These are phyloP conservation scores for Scortechinia acanthostroma DNA, from an alignment of 2,329 filamentous ascomycete genomes.

Conservation along the genomic window DNA sequence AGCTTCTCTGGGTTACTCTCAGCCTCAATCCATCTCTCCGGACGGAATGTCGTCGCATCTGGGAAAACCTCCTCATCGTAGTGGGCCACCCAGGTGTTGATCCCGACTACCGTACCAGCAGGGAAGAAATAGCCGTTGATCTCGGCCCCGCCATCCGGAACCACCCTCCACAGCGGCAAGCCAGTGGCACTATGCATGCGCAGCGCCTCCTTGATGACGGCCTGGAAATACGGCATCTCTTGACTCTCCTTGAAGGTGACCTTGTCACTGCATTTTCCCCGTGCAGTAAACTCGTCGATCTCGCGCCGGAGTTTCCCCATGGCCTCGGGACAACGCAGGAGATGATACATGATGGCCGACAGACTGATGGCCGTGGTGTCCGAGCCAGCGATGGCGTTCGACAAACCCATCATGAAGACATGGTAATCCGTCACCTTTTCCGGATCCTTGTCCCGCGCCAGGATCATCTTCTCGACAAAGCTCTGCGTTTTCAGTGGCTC, in stretches of 20 bases:
- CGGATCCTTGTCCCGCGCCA: constrained; percentile 12
- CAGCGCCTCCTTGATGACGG: constrained; percentile 36
- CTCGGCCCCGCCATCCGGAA: constrained; percentile 24
- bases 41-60: constrained; percentile 22
- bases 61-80: constrained; percentile 18
- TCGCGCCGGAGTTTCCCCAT: constrained; percentile 25
- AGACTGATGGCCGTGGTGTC: constrained; percentile 25
- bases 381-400: constrained; percentile 21
- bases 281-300: constrained; percentile 14
- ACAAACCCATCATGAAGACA: constrained; percentile 9
- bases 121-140: constrained; percentile 13
- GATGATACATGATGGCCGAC: constrained; percentile 16
- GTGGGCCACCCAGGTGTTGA: constrained; percentile 26
- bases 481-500: constrained; percentile 5
- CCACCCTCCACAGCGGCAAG: constrained; percentile 30
- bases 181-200: constrained; percentile 33
- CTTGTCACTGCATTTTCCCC: not conserved
- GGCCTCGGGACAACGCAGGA: constrained; percentile 12
- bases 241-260: constrained; percentile 16
- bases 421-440: constrained; percentile 17
- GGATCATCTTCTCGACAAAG: constrained; percentile 17
- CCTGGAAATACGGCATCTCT: constrained; percentile 33
- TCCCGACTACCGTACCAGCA: constrained; percentile 17
- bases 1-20: constrained; percentile 11
- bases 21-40: constrained; percentile 28